Base-by-base conservation (phyloP, 2,329 filamentous ascomycete genomes). In the Cadophora gregata region DNA sequence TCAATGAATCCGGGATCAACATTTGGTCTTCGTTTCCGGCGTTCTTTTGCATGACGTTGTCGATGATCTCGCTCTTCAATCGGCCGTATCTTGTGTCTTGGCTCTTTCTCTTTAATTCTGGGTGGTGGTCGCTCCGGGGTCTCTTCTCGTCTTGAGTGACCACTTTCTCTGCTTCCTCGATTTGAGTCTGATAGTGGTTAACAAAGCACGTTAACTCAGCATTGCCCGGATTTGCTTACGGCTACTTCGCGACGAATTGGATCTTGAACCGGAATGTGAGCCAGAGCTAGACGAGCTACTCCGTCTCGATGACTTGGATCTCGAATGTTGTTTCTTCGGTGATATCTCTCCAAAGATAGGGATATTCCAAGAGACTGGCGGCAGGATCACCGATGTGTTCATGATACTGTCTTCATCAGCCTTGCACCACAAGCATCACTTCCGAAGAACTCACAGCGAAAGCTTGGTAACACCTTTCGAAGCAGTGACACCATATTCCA, bases 401-500 rank as follows among this genome's bases (percentile, higher is more conserved):
- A 68, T 62, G n/a, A 63, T 63, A 1, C 66, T 68, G 10, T 21
- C 4, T 8, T 14, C 21, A 50, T 65, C 59, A 68, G 60, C 24
- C 16, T 7, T 7, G 42, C 14, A 5, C 6, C 4, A 10, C 21
- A 38, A 36, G 24, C 29, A 19, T 9, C n/a, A 12, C n/a, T 36
- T 5, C 29, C 4, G 31, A 27, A 19, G 6, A 53, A 63, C 63
- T 65, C 55, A 68, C 66, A 68, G 48, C 6, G 59, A 65, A 9
- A 68, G 33, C 42, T 61, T 68, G 14, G 66, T 68, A 12, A 62
- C 36, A 0, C 58, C 55, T 33, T 65, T 65, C 14, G 62, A 56
- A 45, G 63, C 63, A 29, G 56, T 63, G 33, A 68, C 66, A 45
- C 63, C 62, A 31, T 68, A 68, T 27, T 68, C 66, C 36, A 68